A percentile compares a stretch with the other conserved stretches of the same genome.
phyloP scores from a whole-genome alignment of 768 basidiomycete genomes.

The Daedaleopsis nitida region DNA sequence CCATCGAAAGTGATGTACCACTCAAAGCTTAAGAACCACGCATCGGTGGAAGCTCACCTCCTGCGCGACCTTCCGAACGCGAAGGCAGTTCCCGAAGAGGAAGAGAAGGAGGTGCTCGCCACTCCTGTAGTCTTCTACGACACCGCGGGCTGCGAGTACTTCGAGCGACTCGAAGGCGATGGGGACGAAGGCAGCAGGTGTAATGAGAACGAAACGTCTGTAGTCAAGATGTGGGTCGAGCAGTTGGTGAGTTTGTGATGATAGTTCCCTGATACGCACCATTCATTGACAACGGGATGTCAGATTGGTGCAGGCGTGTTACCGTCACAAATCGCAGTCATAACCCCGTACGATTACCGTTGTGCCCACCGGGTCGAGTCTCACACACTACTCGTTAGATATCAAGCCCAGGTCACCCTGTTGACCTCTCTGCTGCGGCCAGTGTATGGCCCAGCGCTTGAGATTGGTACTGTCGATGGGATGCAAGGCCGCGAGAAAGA shows the following conservation, averaged over 20 bases:
- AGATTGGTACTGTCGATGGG: conserved; percentile 94
- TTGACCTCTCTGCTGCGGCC: conserved; percentile 78
- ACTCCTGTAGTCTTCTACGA: conserved; percentile 92
- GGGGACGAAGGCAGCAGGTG: conserved; percentile 88
- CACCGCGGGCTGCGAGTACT: conserved; percentile 92
- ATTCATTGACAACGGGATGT: background rate
- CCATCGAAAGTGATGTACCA: conserved; percentile 82
- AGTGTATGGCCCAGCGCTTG: conserved; percentile 65
- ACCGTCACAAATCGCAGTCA: conserved; percentile 78
- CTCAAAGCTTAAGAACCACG: conserved; percentile 76
- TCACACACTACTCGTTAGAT: conserved; percentile 45
- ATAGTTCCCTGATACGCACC: background rate
- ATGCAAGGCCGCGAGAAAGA: conserved; percentile 98
- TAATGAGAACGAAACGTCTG: conserved; percentile 92
- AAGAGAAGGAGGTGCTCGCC: conserved; percentile 68
- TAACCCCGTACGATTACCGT: conserved; percentile 68
- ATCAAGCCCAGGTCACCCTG: conserved; percentile 92
- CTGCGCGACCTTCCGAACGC: conserved; percentile 69
- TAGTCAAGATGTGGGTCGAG: conserved; percentile 83
- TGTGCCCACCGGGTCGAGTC: background rate
- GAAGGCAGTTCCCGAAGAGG: conserved; percentile 56
- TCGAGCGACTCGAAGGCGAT: conserved; percentile 76
- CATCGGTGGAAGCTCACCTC: conserved; percentile 70
- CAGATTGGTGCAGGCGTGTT: conserved; percentile 64
- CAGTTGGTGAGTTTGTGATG: conserved; percentile 60